A percentile compares a stretch with the other conserved stretches of the same genome.
Evolutionary conservation across 176 grass and related monocot species (phyloP).

Genomic region (Luzula sylvatica): DNA sequence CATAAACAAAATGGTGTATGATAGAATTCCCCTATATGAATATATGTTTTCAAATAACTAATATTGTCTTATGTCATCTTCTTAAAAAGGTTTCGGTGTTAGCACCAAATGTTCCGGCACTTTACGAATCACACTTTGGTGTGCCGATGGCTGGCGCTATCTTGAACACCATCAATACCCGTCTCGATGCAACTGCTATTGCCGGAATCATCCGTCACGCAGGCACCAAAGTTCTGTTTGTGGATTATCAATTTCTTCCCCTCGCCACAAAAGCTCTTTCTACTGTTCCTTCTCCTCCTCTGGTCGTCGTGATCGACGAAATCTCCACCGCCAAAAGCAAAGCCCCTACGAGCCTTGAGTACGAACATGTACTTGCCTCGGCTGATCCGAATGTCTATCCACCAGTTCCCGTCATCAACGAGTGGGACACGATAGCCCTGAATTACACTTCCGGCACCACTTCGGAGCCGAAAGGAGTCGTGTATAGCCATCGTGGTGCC

Average conservation of each 20-base stretch:
- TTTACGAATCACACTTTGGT: conserved; percentile 26
- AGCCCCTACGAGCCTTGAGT: background rate
- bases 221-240: conserved; percentile 20
- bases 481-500: conserved; percentile 29
- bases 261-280: background rate
- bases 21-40: no score
- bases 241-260: conserved; percentile 13
- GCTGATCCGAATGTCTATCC: background rate
- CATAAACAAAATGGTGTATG: no score
- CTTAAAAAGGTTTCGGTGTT: conserved; percentile 17
- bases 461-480: conserved; percentile 14
- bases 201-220: background rate
- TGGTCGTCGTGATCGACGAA: background rate
- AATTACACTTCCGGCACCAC: conserved; percentile 30
- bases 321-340: background rate
- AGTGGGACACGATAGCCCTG: conserved; percentile 16
- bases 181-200: background rate
- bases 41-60: background rate
- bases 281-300: background rate
- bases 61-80: background rate
- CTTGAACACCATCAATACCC: conserved; percentile 14
- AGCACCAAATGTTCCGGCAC: conserved; percentile 19
- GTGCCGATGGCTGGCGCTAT: conserved; percentile 27
- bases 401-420: conserved; percentile 15
- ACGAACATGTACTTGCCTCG: background rate